A percentile compares a stretch with the other conserved stretches of the same genome.
Conservation (phyloP, 2,329 filamentous ascomycete species). For the Xylariaceae sp. region DNA sequence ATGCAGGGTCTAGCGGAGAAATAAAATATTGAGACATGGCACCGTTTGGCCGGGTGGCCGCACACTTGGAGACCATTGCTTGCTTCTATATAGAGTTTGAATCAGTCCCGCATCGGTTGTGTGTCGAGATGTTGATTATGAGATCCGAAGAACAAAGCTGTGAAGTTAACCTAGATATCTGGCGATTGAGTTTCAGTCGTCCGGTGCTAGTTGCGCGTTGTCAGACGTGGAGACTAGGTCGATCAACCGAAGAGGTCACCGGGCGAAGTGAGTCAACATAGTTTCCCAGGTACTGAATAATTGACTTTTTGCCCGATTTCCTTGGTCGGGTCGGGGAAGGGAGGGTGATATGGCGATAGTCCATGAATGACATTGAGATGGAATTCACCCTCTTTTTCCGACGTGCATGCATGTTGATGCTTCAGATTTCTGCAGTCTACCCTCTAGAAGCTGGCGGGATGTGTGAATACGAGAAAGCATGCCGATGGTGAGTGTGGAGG, state of each 20-base stretch:
- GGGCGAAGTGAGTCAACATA: neutral
- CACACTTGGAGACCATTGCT: too few species aligned
- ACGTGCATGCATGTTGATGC: constrained; percentile 2
- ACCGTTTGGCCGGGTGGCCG: too few species aligned
- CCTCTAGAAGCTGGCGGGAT: neutral
- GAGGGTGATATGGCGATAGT: neutral
- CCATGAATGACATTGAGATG: neutral
- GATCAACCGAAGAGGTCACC: constrained; percentile 3
- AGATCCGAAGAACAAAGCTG: too few species aligned
- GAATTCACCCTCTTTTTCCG: neutral
- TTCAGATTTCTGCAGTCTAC: constrained; percentile 8
- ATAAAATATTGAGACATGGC: too few species aligned
- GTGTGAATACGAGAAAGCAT: constrained; percentile 19
- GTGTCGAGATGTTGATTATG: too few species aligned
- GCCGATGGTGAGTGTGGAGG: constrained; percentile 13
- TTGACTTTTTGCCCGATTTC: neutral
- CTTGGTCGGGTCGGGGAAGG: neutral
- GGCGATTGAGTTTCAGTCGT: neutral
- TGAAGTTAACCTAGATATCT: too few species aligned
- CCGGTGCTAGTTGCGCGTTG: neutral
- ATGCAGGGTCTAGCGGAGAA: too few species aligned
- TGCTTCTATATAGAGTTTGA: too few species aligned
- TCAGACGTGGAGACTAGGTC: constrained; percentile 2
- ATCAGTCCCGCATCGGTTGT: too few species aligned
- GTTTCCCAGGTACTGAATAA: neutral